Conservation (phyloP, 2,329 filamentous ascomycete species). For the Phaeoacremonium minimum region DNA sequence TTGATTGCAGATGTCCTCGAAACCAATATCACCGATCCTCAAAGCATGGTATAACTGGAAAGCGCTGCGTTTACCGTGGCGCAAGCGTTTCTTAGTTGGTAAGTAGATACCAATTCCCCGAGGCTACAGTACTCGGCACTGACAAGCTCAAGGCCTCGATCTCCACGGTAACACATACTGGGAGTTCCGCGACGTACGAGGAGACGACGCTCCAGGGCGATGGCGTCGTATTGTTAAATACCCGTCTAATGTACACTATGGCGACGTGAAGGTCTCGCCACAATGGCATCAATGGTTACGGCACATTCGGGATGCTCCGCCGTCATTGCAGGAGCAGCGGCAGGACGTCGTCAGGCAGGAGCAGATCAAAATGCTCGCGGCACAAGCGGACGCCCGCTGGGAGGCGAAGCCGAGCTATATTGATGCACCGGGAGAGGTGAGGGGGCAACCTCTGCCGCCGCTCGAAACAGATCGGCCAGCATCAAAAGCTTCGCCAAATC, state of each 20-base stretch:
- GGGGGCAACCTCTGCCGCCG: constrained; percentile 16
- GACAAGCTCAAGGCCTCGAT: constrained; percentile 49
- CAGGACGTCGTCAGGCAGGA: constrained; percentile 48
- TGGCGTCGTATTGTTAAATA: constrained; percentile 61
- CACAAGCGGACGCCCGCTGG: constrained; percentile 61
- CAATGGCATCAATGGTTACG: constrained; percentile 69
- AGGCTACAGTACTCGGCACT: too few species aligned
- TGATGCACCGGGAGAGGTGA: constrained; percentile 27
- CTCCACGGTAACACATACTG: constrained; percentile 65
- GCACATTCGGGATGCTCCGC: constrained; percentile 50
- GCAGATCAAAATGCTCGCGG: constrained; percentile 51
- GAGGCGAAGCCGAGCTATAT: constrained; percentile 50
- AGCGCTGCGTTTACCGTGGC: constrained; percentile 57
- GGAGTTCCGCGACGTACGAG: constrained; percentile 54
- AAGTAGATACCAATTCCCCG: too few species aligned
- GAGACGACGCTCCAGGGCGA: constrained; percentile 29
- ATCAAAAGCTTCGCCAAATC: too few species aligned
- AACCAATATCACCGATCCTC: constrained; percentile 28
- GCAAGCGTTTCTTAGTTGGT: constrained; percentile 60
- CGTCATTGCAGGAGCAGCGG: constrained; percentile 52
- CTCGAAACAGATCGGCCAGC: constrained; percentile 17
- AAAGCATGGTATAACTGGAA: constrained; percentile 60
- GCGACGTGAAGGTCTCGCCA: constrained; percentile 53
- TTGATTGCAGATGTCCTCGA: constrained; percentile 33
- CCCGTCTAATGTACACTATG: constrained; percentile 48